A percentile compares a stretch with the other conserved stretches of the same genome.
Conservation (phyloP, 257 asterid genomes). For the Solanum etuberosum region DNA sequence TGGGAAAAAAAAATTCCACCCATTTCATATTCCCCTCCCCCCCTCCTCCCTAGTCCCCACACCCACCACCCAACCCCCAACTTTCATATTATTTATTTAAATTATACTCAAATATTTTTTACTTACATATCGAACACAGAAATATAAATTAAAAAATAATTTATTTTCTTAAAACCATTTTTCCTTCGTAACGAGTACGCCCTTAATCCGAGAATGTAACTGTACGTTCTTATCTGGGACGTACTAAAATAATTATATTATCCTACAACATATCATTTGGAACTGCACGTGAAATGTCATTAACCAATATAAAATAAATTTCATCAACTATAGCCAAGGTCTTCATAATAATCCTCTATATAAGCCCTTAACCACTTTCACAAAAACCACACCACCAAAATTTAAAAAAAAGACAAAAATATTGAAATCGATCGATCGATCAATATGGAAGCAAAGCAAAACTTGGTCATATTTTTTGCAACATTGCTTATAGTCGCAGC, state of each 20-base stretch:
- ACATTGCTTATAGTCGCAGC: background rate
- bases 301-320: background rate
- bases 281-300: background rate
- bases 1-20: too few relatives aligned
- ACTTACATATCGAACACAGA: background rate
- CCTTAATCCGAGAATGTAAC: background rate
- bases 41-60: background rate
- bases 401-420: background rate
- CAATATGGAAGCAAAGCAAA: conserved; percentile 1
- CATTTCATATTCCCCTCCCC: too few relatives aligned
- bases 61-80: background rate
- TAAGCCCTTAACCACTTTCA: background rate
- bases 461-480: background rate
- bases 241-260: background rate
- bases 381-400: background rate
- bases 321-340: background rate
- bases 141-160: too few relatives aligned
- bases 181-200: background rate
- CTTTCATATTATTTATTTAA: background rate
- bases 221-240: background rate
- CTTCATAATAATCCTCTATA: background rate
- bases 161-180: too few relatives aligned
- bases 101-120: background rate
- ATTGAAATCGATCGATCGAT: background rate
- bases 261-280: background rate